Evolutionary conservation across 768 basidiomycete genomes (phyloP).

Genomic region (Tephrocybe sp.): DNA sequence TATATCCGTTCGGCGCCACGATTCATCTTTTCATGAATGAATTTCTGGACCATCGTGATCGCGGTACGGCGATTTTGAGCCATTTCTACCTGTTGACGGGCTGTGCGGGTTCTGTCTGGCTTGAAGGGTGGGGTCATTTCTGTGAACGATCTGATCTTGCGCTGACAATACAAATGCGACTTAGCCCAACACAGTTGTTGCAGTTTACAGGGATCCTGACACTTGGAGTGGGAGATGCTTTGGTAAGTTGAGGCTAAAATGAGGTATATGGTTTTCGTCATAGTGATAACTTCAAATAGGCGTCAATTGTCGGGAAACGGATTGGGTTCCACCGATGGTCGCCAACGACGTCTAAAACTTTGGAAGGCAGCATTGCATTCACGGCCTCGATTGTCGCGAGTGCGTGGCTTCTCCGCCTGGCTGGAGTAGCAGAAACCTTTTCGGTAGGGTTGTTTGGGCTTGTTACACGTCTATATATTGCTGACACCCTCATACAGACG

Average conservation of each 20-base stretch:
- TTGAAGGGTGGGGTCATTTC: conserved; percentile 72
- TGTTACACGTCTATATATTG: neutral
- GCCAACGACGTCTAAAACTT: conserved; percentile 76
- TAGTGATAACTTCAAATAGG: conserved; percentile 41
- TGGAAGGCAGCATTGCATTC: conserved; percentile 90
- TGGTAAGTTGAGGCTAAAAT: conserved; percentile 48
- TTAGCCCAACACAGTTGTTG: conserved; percentile 41
- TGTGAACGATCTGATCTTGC: conserved; percentile 2
- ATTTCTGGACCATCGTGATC: conserved; percentile 92
- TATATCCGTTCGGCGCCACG: conserved; percentile 91
- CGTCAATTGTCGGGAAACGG: conserved; percentile 88
- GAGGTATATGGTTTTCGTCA: neutral
- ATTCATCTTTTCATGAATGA: conserved; percentile 97
- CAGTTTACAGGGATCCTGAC: conserved; percentile 85
- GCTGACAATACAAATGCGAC: neutral
- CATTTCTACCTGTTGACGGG: conserved; percentile 97
- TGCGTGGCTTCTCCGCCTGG: conserved; percentile 68
- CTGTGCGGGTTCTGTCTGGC: conserved; percentile 91
- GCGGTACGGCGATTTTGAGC: conserved; percentile 92
- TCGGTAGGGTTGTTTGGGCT: conserved; percentile 57
- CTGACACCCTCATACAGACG: conserved; percentile 43
- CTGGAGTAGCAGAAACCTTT: conserved; percentile 70
- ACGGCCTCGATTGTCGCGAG: conserved; percentile 62
- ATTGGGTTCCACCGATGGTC: conserved; percentile 85
- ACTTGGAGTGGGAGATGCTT: conserved; percentile 89